Evolutionary conservation across 495 filamentous ascomycete genomes (phyloP).

Genomic region (Poronia punctata): DNA sequence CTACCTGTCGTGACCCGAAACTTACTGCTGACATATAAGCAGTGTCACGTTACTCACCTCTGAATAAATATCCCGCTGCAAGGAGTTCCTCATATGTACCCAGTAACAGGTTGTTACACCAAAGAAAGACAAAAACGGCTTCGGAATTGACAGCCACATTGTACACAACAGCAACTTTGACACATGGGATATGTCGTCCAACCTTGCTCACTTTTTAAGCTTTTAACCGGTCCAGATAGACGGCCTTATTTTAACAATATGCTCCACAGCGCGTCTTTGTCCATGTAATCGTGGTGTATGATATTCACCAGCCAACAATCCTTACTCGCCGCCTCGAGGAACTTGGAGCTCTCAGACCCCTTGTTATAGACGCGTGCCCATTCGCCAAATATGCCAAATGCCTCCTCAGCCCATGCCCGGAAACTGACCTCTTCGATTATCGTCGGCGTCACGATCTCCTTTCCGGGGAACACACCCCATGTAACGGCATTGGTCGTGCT

Average conservation of each 20-base stretch:
- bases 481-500: constrained; percentile 81
- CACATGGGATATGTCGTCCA: no score
- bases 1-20: no score
- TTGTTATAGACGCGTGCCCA: constrained; percentile 80
- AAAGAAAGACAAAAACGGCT: no score
- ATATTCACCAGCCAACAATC: constrained; percentile 86
- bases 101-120: no score
- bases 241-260: constrained; percentile 31
- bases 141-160: no score
- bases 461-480: constrained; percentile 92
- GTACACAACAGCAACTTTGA: no score
- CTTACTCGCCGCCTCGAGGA: constrained; percentile 57
- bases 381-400: constrained; percentile 89
- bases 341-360: constrained; percentile 54
- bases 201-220: constrained; percentile 2
- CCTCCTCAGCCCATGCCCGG: constrained; percentile 91
- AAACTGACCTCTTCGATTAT: constrained; percentile 98
- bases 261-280: constrained; percentile 59
- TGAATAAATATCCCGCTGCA: no score
- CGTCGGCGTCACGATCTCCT: constrained; percentile 95
- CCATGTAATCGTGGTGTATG: constrained; percentile 76
- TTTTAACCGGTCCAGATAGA: neutral
- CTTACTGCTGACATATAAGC: no score
- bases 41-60: no score
- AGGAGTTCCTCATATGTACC: no score